Conservation (phyloP, 2,329 filamentous ascomycete genomes). For the Alternaria postmessia region DNA sequence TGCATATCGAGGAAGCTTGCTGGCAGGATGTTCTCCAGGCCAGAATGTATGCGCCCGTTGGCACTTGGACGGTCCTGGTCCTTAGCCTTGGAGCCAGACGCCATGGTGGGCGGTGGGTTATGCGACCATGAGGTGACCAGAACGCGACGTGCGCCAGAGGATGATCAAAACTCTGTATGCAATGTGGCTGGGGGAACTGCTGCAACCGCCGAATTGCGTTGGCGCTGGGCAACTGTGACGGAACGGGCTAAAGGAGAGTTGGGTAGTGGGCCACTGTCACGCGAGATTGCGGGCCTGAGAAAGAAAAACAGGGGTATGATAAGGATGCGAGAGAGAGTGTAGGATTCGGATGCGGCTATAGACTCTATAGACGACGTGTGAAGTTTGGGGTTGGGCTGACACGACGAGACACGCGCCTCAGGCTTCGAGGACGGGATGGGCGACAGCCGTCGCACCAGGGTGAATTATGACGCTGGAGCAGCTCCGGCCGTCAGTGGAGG, state of each 20-base stretch:
- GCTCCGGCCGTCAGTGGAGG: constrained; percentile 8
- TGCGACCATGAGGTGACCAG: constrained; percentile 23
- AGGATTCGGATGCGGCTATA: constrained; percentile 1
- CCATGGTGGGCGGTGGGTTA: constrained; percentile 27
- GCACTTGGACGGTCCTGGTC: constrained; percentile 29
- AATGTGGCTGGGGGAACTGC: constrained; percentile 27
- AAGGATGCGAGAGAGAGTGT: constrained; percentile 10
- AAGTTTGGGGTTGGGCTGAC: not conserved
- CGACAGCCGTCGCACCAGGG: constrained; percentile 15
- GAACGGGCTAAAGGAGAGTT: constrained; percentile 22
- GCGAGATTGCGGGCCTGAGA: constrained; percentile 22
- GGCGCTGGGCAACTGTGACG: constrained; percentile 20
- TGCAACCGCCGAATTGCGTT: constrained; percentile 23
- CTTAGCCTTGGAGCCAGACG: constrained; percentile 21
- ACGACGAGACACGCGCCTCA: not conserved
- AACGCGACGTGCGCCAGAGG: constrained; percentile 12
- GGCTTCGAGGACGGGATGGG: constrained; percentile 2
- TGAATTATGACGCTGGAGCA: constrained; percentile 8
- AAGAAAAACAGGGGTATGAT: constrained; percentile 14
- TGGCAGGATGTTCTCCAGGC: constrained; percentile 43
- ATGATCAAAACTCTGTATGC: constrained; percentile 11
- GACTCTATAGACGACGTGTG: not conserved
- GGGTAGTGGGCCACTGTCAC: constrained; percentile 30
- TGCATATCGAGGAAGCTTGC: constrained; percentile 29
- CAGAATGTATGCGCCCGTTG: constrained; percentile 27